These are phyloP conservation scores for Fusarium nygamai DNA, from an alignment of 2,329 filamentous ascomycete species.

Conservation along the genomic window DNA sequence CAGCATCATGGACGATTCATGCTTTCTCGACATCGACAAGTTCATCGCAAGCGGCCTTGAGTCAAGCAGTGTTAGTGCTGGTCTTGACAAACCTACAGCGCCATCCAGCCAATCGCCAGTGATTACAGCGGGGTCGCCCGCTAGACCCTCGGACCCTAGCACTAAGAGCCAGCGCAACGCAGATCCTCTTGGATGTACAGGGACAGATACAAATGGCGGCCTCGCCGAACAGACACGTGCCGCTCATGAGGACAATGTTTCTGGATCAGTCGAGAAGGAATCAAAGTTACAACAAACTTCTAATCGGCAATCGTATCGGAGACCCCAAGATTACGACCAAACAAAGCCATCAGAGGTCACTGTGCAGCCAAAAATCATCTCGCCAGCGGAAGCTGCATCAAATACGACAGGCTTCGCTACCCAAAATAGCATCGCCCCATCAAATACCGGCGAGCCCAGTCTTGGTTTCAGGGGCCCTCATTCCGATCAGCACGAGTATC, in stretches of 20 bases:
- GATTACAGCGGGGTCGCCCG: slow-evolving; percentile 19
- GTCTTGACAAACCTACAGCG: slow-evolving; percentile 29
- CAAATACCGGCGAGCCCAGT: slow-evolving; percentile 29
- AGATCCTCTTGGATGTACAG: slow-evolving; percentile 26
- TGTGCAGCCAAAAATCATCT: slow-evolving; percentile 31
- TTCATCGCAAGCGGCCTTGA: slow-evolving; percentile 17
- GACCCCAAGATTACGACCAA: background rate
- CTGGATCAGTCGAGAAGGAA: slow-evolving; percentile 9
- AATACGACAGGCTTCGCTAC: slow-evolving; percentile 31
- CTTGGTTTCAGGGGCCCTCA: slow-evolving; percentile 37
- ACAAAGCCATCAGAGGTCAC: background rate
- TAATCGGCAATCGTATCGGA: slow-evolving; percentile 1
- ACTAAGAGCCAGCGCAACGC: slow-evolving; percentile 21
- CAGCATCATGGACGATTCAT: slow-evolving; percentile 45
- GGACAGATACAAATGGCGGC: slow-evolving; percentile 23
- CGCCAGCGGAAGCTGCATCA: slow-evolving; percentile 22
- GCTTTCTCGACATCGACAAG: slow-evolving; percentile 19
- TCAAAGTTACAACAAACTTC: background rate
- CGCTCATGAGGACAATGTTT: slow-evolving; percentile 18
- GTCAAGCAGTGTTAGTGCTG: slow-evolving; percentile 26
- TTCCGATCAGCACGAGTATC: slow-evolving; percentile 27
- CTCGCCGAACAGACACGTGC: slow-evolving; percentile 31
- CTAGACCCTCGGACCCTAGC: slow-evolving; percentile 18
- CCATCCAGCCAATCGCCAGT: slow-evolving; percentile 29
- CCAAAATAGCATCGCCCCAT: slow-evolving; percentile 43